phyloP scores from a whole-genome alignment of 2,329 filamentous ascomycete species.

The Clonostachys rosea region DNA sequence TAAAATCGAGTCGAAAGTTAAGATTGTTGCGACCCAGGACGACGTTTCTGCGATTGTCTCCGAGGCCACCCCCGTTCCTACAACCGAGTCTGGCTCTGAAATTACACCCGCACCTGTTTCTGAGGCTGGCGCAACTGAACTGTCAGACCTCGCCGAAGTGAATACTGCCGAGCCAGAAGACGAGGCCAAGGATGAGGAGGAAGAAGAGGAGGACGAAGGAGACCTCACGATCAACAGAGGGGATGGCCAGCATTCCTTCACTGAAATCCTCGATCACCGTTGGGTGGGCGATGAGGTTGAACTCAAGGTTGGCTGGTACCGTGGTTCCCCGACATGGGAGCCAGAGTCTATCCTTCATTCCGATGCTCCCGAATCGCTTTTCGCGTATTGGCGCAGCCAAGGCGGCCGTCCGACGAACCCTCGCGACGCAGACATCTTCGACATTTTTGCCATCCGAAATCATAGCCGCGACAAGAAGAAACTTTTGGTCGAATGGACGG shows the following conservation, averaged over 20 bases:
- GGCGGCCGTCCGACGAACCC: constrained; percentile 24
- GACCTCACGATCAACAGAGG: not conserved
- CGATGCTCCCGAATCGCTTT: constrained; percentile 20
- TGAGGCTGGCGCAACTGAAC: not conserved
- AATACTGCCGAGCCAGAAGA: not conserved
- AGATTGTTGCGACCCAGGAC: too few species aligned
- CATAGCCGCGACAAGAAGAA: constrained; percentile 18
- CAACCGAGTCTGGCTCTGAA: too few species aligned
- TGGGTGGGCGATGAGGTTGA: constrained; percentile 19
- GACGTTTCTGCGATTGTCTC: too few species aligned
- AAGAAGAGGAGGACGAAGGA: not conserved
- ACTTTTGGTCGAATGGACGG: constrained; percentile 28
- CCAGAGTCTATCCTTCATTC: constrained; percentile 22
- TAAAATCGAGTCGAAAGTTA: too few species aligned
- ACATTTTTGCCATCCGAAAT: constrained; percentile 23
- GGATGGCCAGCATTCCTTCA: not conserved
- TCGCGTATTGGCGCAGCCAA: constrained; percentile 22
- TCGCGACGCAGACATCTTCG: constrained; percentile 17
- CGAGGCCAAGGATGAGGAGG: not conserved
- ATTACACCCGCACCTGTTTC: not conserved
- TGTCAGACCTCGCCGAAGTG: not conserved
- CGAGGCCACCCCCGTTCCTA: too few species aligned
- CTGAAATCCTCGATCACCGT: constrained; percentile 11
- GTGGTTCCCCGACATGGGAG: constrained; percentile 23
- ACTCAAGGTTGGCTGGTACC: constrained; percentile 22